A percentile compares a stretch with the other conserved stretches of the same genome.
phyloP scores from a whole-genome alignment of 2,329 filamentous ascomycete species.

The Ceratocystis smalleyi region DNA sequence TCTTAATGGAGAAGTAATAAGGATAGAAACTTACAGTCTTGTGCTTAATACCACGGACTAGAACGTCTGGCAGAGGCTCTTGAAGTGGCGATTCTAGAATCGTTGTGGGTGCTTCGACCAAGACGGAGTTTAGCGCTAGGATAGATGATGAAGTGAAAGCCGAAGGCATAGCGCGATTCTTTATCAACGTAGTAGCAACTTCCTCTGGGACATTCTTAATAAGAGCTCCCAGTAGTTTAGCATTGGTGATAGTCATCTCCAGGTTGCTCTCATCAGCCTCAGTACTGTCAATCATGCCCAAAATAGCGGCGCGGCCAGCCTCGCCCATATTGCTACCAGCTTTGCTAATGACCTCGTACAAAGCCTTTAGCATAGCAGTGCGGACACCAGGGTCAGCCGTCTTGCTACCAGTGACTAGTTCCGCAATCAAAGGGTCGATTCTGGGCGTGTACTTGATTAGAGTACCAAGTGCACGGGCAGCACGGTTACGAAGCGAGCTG shows the following conservation, averaged over 20 bases:
- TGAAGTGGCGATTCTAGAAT: slow-evolving; percentile 50
- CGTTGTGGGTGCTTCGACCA: slow-evolving; percentile 61
- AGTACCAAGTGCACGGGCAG: slow-evolving; percentile 85
- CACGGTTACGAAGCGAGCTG: slow-evolving; percentile 70
- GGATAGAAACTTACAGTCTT: slow-evolving; percentile 46
- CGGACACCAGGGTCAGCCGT: slow-evolving; percentile 71
- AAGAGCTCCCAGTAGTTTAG: slow-evolving; percentile 74
- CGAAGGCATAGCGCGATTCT: slow-evolving; percentile 62
- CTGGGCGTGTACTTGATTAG: slow-evolving; percentile 90
- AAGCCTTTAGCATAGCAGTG: slow-evolving; percentile 89
- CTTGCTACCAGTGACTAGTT: slow-evolving; percentile 90
- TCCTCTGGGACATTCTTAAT: slow-evolving; percentile 72
- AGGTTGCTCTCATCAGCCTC: slow-evolving; percentile 61
- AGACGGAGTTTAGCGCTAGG: slow-evolving; percentile 73
- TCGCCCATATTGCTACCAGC: slow-evolving; percentile 93
- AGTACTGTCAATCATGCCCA: slow-evolving; percentile 66
- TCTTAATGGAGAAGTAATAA: not conserved
- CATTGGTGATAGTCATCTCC: slow-evolving; percentile 75
- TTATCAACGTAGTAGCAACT: slow-evolving; percentile 42
- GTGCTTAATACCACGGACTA: slow-evolving; percentile 64
- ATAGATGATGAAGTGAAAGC: slow-evolving; percentile 66
- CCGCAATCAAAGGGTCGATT: slow-evolving; percentile 81
- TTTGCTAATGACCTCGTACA: slow-evolving; percentile 93
- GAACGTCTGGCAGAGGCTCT: slow-evolving; percentile 59
- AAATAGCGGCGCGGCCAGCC: slow-evolving; percentile 66